These are phyloP conservation scores for Wallacemonas sp. DNA, from an alignment of 208 protist species.

Conservation along the genomic window DNA sequence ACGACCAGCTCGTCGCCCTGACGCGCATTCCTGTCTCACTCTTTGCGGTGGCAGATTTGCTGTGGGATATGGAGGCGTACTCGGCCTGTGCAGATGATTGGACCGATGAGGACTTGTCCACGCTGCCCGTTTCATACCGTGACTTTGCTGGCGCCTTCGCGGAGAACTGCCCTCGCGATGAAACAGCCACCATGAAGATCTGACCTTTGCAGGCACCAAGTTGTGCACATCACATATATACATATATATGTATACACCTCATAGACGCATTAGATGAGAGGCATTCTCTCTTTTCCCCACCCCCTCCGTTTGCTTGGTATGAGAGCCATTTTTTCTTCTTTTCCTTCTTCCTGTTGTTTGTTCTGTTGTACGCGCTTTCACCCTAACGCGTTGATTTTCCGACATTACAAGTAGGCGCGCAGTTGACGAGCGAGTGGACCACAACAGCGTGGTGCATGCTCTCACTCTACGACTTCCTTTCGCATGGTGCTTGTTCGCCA, in stretches of 20 bases:
- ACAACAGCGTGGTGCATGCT: too few species aligned
- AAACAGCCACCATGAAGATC: conserved; percentile 58
- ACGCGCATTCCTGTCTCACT: conserved; percentile 58
- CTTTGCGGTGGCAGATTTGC: conserved; percentile 48
- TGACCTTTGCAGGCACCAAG: conserved; percentile 8
- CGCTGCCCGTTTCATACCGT: conserved; percentile 42
- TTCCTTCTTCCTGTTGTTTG: background rate
- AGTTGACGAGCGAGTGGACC: too few species aligned
- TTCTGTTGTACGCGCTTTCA: background rate
- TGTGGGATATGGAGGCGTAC: conserved; percentile 54
- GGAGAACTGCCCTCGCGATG: conserved; percentile 35
- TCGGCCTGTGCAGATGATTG: background rate
- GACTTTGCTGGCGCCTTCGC: conserved; percentile 74
- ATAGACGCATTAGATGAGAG: background rate
- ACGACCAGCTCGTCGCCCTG: conserved; percentile 70
- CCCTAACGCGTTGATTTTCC: too few species aligned
- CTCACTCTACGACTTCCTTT: too few species aligned
- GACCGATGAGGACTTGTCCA: conserved; percentile 24
- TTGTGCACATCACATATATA: too few species aligned
- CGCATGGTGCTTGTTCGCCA: too few species aligned
- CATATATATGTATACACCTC: background rate
- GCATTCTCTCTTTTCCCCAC: too few species aligned
- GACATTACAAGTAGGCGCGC: too few species aligned
- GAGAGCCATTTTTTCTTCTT: too few species aligned
- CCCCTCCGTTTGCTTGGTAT: too few species aligned